Evolutionary conservation across 768 basidiomycete genomes (phyloP), one percentile per base, ranked within the genome.

Genomic region (Daedaleopsis nitida): DNA sequence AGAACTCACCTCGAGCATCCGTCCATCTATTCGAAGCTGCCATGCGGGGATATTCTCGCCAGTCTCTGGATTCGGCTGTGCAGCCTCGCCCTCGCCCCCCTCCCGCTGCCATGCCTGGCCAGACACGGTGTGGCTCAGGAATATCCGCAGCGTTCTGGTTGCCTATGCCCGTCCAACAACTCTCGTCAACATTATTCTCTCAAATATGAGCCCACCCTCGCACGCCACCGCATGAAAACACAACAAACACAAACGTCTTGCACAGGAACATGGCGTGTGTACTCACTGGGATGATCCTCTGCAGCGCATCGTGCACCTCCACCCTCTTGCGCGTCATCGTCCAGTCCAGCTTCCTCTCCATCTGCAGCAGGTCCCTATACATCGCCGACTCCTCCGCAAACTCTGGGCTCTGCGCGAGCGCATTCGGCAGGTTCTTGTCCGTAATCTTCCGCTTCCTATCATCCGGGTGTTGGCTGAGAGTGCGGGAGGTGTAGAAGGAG

Each of bases 341-440:
- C 96, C 96, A 97, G 74, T 98, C 95, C 16, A 98, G 78, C 71
- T 89, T 92, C 59, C 91, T 83, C 72, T 97, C 95, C 86, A 92
- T 92, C 65, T 91, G 88, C 32, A 95, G 74, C 43, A 97, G 77
- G 67, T 92, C 87, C 61, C 88, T 85, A 74, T 96, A 97, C 84
- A 96, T 92, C 59, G 78, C 80, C 23, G 92, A 92, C 72, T 96
- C 94, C 67, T 85, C 82, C 1, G 88, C 84, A 69, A n/a, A n/a
- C n/a, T n/a, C n/a, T n/a, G n/a, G 85, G 66, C 85, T 80, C 62
- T 92, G 86, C 5, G 88, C 80, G 39, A 95, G 80, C 53, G 84
- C 84, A 79, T 88, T 86, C 0, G 94, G 91, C 37, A 96, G 77
- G 38, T 82, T 81, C 76, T 88, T 92, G 73, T 92, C 91, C 1